Conservation (phyloP, 1,139 yeast genomes). For the Blastobotrys arbuscula region DNA sequence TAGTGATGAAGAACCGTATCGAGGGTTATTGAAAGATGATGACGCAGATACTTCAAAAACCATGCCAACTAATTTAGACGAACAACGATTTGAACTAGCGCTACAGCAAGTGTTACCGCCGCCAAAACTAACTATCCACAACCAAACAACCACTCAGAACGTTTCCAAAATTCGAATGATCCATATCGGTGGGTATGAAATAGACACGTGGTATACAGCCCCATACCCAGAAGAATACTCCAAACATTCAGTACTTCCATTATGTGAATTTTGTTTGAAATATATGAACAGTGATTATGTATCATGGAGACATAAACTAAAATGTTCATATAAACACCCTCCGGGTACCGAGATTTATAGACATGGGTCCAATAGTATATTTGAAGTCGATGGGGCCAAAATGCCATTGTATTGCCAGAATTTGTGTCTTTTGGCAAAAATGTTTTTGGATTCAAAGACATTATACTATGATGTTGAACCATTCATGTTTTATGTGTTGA, state of each 20-base stretch:
- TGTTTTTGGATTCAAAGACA: conserved; percentile 86
- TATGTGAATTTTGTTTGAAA: conserved; percentile 83
- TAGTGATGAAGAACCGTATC: conserved; percentile 44
- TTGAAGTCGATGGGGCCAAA: conserved; percentile 91
- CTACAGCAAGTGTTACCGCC: conserved; percentile 33
- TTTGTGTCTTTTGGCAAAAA: conserved; percentile 79
- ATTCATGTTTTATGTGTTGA: conserved; percentile 77
- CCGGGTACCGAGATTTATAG: conserved; percentile 92
- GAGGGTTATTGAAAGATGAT: conserved; percentile 55
- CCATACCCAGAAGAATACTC: conserved; percentile 91
- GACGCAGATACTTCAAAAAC: conserved; percentile 60
- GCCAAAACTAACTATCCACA: conserved; percentile 24
- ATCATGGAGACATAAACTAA: conserved; percentile 62
- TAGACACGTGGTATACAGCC: conserved; percentile 87
- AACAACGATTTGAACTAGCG: conserved; percentile 43
- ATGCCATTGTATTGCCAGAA: conserved; percentile 82
- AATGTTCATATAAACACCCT: conserved; percentile 67
- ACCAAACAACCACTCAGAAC: conserved; percentile 9
- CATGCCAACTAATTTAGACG: conserved; percentile 50
- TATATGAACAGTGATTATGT: conserved; percentile 71
- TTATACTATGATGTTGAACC: conserved; percentile 94
- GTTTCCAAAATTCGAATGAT: conserved; percentile 47
- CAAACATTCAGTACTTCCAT: conserved; percentile 52
- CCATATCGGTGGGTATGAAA: conserved; percentile 64
- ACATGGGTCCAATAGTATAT: conserved; percentile 55